Base-by-base conservation (phyloP, 202 grass and related monocot species). In the Alloteropsis angusta region DNA sequence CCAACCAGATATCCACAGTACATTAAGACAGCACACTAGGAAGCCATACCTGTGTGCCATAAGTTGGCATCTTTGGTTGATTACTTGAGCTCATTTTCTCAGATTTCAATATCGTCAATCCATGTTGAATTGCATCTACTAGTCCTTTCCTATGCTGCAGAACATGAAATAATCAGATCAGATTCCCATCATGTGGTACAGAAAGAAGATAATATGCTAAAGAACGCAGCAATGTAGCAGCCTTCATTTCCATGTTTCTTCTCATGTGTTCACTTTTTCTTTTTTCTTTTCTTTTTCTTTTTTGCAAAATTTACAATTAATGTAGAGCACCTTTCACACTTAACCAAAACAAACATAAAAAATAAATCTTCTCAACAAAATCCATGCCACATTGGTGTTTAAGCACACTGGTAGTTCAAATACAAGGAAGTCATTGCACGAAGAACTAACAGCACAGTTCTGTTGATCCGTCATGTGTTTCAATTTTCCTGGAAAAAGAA, bases 31-130 rank as follows among this genome's bases (percentile, higher is more conserved):
- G 23, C 21, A 25, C 21, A 75, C n/a, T 69, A 82, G 59, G 22
- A 77, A 28, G 37, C 48, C 17, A 38, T 87, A 97, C 94, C 86
- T 97, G 94, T 55, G 94, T 97, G 68, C 95, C 95, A 88, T 97
- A 97, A 80, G 91, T 94, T 52, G 95, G 95, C 91, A 97, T 92
- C 87, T 89, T 97, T 46, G 80, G 79, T 88, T 97, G 91, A 84
- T 80, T 90, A 75, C 68, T 85, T 85, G 91, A 81, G 78, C 89
- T 90, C 38, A 78, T 41, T 78, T 88, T 94, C 81, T 97, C 87
- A 57, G 89, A 94, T 88, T 97, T 97, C 77, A 94, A 65, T 88
- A 94, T 97, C 14, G 72, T 65, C 76, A 97, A 77, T 60, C 91
- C 95, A 78, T 97, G 91, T 63, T 97, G 91, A 86, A 97, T 94